phyloP scores from a whole-genome alignment of 2,329 filamentous ascomycete species.

The Dactylellina haptotyla region DNA sequence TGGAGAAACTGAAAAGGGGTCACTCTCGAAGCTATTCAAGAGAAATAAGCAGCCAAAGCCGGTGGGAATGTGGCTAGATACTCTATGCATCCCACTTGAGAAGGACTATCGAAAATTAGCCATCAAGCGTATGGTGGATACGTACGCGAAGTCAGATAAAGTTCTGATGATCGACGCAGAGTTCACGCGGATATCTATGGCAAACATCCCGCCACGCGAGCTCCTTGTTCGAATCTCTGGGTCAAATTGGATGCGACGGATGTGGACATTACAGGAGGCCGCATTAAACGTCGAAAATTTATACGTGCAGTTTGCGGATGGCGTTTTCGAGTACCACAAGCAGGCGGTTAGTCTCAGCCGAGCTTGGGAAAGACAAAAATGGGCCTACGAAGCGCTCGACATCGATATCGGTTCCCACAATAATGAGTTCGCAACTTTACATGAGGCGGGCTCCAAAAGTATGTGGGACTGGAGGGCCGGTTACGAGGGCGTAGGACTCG shows the following conservation, averaged over 20 bases:
- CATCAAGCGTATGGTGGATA: conserved; percentile 50
- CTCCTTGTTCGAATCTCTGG: conserved; percentile 46
- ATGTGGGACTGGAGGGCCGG: background rate
- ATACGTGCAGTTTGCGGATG: conserved; percentile 41
- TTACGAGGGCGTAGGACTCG: conserved; percentile 18
- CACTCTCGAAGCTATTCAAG: conserved; percentile 18
- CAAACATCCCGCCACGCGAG: conserved; percentile 36
- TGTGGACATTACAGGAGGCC: conserved; percentile 56
- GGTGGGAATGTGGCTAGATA: conserved; percentile 53
- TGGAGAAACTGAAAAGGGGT: background rate
- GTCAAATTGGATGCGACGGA: conserved; percentile 54
- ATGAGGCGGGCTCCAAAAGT: conserved; percentile 14
- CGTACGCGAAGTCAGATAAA: conserved; percentile 40
- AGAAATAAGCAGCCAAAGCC: conserved; percentile 20
- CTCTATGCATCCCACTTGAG: conserved; percentile 51
- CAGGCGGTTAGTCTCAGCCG: conserved; percentile 1
- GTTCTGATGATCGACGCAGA: conserved; percentile 55
- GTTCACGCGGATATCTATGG: conserved; percentile 32
- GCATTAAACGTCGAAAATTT: conserved; percentile 43
- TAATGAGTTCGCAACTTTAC: conserved; percentile 27
- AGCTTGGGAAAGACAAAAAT: conserved; percentile 34
- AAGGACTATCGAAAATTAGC: conserved; percentile 45
- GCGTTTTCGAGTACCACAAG: conserved; percentile 20
- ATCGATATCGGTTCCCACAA: conserved; percentile 12
- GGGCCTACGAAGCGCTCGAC: conserved; percentile 32